These are phyloP conservation scores for Aspergillus ruber DNA, from an alignment of 2,329 filamentous ascomycete species.

Conservation along the genomic window DNA sequence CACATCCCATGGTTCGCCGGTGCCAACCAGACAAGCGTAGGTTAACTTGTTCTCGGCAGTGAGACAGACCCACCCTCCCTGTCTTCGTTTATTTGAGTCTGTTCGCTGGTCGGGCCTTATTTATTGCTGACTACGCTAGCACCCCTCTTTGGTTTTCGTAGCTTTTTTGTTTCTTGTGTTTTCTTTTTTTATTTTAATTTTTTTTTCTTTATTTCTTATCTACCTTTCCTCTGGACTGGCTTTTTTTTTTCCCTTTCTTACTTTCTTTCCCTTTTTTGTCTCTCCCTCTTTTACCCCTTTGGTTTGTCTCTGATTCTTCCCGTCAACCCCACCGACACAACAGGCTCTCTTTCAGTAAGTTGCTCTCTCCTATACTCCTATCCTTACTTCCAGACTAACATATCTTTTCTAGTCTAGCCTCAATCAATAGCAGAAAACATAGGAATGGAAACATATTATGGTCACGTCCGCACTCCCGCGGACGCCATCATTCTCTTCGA, in stretches of 20 bases:
- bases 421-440: too few relatives aligned
- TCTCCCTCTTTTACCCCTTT: slow-evolving; percentile 8
- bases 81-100: background rate
- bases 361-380: too few relatives aligned
- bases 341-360: too few relatives aligned
- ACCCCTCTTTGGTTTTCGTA: slow-evolving; percentile 1
- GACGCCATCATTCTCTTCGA: slow-evolving; percentile 99
- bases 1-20: background rate
- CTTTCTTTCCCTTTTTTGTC: slow-evolving; percentile 7
- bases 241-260: slow-evolving; percentile 14
- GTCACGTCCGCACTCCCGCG: slow-evolving; percentile 86
- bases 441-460: slow-evolving; percentile 91
- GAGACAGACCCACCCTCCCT: slow-evolving; percentile 3
- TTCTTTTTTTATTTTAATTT: slow-evolving; percentile 4
- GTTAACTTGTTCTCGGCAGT: slow-evolving; percentile 14
- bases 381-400: too few relatives aligned
- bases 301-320: slow-evolving; percentile 6
- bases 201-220: slow-evolving; percentile 3
- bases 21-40: slow-evolving; percentile 6
- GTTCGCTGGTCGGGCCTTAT: slow-evolving; percentile 2
- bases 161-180: slow-evolving; percentile 2
- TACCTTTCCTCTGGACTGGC: slow-evolving; percentile 2
- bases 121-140: background rate
- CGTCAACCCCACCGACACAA: background rate
- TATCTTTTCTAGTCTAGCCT: background rate